A percentile compares a stretch with the other conserved stretches of the same genome.
Conservation (phyloP, 2,329 filamentous ascomycete species). For the Phaeosphaeriaceae sp. region DNA sequence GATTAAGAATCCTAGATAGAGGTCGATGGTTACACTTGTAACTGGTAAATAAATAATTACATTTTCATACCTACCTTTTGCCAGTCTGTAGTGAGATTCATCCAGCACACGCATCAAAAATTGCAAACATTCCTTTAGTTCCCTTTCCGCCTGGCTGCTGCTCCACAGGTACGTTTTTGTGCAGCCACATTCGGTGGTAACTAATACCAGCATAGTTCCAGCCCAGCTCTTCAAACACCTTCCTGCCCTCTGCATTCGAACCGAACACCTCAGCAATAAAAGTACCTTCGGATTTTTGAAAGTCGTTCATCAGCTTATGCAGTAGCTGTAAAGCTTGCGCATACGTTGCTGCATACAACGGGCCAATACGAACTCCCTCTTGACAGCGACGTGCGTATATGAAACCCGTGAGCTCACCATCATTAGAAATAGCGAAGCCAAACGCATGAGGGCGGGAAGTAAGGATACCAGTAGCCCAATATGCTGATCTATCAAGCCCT, state of each 20-base stretch:
- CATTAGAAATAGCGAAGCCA: constrained; percentile 31
- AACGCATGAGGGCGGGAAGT: constrained; percentile 34
- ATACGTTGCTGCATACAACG: constrained; percentile 41
- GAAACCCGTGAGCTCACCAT: constrained; percentile 31
- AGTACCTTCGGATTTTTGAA: constrained; percentile 20
- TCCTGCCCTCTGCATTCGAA: constrained; percentile 33
- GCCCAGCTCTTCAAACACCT: constrained; percentile 42
- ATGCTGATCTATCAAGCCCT: constrained; percentile 36
- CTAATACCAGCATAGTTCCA: constrained; percentile 38
- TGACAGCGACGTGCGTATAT: constrained; percentile 40
- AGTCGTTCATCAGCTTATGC: constrained; percentile 29
- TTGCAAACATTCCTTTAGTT: constrained; percentile 41
- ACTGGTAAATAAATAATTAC: too few species aligned
- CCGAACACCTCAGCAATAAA: constrained; percentile 46
- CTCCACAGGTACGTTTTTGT: constrained; percentile 36
- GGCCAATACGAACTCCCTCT: constrained; percentile 44
- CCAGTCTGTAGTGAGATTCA: not conserved
- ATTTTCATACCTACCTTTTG: not conserved
- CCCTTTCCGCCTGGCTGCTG: constrained; percentile 40
- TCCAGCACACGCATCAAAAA: constrained; percentile 38
- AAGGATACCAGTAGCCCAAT: constrained; percentile 41
- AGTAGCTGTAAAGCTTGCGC: constrained; percentile 34
- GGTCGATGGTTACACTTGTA: too few species aligned
- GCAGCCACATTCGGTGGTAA: constrained; percentile 49
- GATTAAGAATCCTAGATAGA: too few species aligned